Percentiles rank a stretch among this genome's conserved stretches.
Evolutionary conservation across 495 filamentous ascomycete genomes (phyloP).

Genomic region (Aspergillus wentii): DNA sequence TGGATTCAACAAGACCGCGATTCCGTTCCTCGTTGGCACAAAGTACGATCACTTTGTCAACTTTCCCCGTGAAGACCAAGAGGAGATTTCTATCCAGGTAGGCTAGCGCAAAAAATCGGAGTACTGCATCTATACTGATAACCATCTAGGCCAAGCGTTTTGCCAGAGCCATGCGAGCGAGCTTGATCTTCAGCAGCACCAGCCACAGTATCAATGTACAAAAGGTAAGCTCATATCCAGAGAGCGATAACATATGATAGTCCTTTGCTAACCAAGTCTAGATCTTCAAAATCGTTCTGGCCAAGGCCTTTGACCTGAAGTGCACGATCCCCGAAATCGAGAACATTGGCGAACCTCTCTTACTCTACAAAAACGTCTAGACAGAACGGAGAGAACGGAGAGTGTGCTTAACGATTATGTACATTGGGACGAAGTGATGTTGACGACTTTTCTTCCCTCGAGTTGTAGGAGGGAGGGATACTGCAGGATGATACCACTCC

Average conservation of each 20-base stretch:
- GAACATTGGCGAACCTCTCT: constrained; percentile 90
- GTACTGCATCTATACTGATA: constrained; percentile 8
- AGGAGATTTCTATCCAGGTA: constrained; percentile 95
- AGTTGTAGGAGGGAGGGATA: constrained; percentile 3
- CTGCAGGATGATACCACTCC: constrained; percentile 7
- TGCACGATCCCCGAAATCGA: constrained; percentile 99
- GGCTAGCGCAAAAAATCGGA: no score
- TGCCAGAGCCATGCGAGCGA: constrained; percentile 96
- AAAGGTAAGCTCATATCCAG: constrained; percentile 58
- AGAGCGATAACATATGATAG: background rate
- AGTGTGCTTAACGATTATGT: constrained; percentile 29
- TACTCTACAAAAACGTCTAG: constrained; percentile 82
- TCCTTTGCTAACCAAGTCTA: constrained; percentile 32
- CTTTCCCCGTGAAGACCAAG: constrained; percentile 93
- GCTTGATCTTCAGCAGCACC: constrained; percentile 95
- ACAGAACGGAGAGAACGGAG: constrained; percentile 6
- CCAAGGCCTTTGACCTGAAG: constrained; percentile 97
- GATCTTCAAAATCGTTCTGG: constrained; percentile 99
- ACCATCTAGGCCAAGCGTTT: constrained; percentile 76
- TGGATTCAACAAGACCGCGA: constrained; percentile 98
- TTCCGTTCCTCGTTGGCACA: constrained; percentile 92
- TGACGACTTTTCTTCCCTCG: constrained; percentile 26
- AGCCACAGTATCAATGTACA: constrained; percentile 99
- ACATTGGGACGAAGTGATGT: constrained; percentile 38
- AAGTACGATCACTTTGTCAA: constrained; percentile 99